Evolutionary conservation across 1,284 basidiomycete species (phyloP).

Genomic region (Cryptococcus neoformans): DNA sequence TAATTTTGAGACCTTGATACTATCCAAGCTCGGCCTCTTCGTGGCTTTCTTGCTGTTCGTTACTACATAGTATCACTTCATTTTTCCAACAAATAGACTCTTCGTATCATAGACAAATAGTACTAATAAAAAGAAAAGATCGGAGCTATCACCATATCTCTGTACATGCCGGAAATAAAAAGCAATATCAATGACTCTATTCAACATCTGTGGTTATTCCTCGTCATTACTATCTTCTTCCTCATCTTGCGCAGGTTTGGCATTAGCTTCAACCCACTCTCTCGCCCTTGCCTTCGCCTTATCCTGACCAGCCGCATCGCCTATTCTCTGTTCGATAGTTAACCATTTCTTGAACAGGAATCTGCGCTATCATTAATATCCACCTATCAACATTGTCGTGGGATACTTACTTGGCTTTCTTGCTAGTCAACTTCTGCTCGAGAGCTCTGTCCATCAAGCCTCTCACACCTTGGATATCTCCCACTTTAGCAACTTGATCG

Average conservation of each 20-base stretch:
- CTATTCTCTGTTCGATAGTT: constrained; percentile 77
- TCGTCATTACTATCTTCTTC: constrained; percentile 17
- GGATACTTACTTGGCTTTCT: constrained; percentile 79
- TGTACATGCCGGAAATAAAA: too few relatives aligned
- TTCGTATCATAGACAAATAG: too few relatives aligned
- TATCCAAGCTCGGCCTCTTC: too few relatives aligned
- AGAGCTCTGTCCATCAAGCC: constrained; percentile 82
- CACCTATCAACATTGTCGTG: not conserved
- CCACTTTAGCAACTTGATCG: constrained; percentile 83
- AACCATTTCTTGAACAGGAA: constrained; percentile 98
- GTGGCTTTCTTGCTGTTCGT: too few relatives aligned
- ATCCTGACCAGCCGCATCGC: constrained; percentile 78
- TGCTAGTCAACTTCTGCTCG: constrained; percentile 80
- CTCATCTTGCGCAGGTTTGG: constrained; percentile 9
- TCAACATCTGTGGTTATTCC: not conserved
- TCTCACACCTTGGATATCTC: constrained; percentile 71
- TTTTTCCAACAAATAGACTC: too few relatives aligned
- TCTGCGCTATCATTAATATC: constrained; percentile 48
- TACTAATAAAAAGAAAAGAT: too few relatives aligned
- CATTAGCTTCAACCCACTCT: constrained; percentile 61
- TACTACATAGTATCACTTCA: too few relatives aligned
- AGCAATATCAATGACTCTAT: too few relatives aligned
- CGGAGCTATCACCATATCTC: too few relatives aligned
- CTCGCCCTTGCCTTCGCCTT: constrained; percentile 82
- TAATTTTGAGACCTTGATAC: too few relatives aligned